phyloP scores from a whole-genome alignment of 331 rosid species.

The Quercus lobata region DNA sequence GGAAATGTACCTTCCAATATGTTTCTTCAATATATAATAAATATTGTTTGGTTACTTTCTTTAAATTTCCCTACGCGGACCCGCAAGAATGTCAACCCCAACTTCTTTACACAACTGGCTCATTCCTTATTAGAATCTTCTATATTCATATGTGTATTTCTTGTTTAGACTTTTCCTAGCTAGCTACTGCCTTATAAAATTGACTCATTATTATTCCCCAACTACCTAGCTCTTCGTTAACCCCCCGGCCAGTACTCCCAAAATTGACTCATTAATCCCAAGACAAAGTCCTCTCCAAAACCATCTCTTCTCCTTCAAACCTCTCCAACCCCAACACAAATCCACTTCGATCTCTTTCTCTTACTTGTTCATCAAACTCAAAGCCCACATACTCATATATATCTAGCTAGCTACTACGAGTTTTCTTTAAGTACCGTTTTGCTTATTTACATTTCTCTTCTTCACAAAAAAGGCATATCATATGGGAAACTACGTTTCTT shows the following conservation, averaged over 20 bases:
- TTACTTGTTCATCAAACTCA: too few relatives aligned
- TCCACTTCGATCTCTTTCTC: not conserved
- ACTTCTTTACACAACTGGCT: constrained; percentile 12
- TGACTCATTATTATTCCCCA: not conserved
- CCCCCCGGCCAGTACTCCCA: not conserved
- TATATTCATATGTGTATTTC: constrained; percentile 14
- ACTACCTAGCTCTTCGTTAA: not conserved
- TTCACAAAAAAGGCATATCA: not conserved
- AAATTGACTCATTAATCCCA: not conserved
- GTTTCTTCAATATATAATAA: not conserved
- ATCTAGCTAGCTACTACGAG: not conserved
- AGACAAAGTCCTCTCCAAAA: not conserved
- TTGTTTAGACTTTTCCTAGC: constrained; percentile 6
- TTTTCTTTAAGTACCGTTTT: too few relatives aligned
- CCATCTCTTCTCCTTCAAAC: not conserved
- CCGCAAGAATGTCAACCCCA: constrained; percentile 24
- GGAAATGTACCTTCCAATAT: constrained; percentile 15
- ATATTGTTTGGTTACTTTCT: not conserved
- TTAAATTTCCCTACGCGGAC: not conserved
- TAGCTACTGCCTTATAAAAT: constrained; percentile 2
- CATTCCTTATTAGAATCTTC: constrained; percentile 14
- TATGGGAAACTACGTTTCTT: constrained; percentile 81
- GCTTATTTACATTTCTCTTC: not conserved
- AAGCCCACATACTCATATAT: not conserved
- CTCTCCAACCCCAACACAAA: not conserved